Conservation (phyloP, 257 asterid genomes). For the Sherardia arvensis region DNA sequence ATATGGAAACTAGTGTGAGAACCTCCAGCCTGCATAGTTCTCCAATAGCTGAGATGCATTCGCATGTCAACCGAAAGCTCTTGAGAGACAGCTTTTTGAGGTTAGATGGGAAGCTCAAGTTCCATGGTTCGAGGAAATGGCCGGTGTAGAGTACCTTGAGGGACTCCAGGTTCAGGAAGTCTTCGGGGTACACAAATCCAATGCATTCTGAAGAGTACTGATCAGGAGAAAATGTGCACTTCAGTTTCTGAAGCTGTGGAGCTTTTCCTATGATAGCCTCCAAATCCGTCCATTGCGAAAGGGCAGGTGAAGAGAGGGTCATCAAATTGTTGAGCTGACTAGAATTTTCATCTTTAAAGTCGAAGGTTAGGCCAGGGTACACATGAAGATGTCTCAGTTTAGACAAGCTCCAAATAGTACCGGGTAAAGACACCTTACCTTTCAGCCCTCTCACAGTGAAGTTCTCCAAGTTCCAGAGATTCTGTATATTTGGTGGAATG, state of each 20-base stretch:
- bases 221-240: background rate
- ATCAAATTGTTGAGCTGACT: background rate
- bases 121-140: background rate
- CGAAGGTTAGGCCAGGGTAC: background rate
- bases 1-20: conserved; percentile 3
- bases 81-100: conserved; percentile 12
- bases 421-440: background rate
- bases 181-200: background rate
- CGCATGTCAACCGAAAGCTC: background rate
- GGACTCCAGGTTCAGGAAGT: conserved; percentile 7
- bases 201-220: background rate
- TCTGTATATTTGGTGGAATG: background rate
- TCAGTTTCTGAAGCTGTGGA: background rate
- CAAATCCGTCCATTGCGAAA: background rate
- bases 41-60: background rate
- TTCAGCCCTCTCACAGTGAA: background rate
- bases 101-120: conserved; percentile 4
- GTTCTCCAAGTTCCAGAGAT: conserved; percentile 1
- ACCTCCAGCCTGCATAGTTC: conserved; percentile 3
- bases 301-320: conserved; percentile 11
- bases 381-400: background rate
- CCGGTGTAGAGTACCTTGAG: background rate
- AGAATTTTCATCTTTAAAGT: background rate
- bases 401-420: background rate
- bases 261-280: background rate